Conservation (phyloP, 441 rosid species). For the California macrophylla region DNA sequence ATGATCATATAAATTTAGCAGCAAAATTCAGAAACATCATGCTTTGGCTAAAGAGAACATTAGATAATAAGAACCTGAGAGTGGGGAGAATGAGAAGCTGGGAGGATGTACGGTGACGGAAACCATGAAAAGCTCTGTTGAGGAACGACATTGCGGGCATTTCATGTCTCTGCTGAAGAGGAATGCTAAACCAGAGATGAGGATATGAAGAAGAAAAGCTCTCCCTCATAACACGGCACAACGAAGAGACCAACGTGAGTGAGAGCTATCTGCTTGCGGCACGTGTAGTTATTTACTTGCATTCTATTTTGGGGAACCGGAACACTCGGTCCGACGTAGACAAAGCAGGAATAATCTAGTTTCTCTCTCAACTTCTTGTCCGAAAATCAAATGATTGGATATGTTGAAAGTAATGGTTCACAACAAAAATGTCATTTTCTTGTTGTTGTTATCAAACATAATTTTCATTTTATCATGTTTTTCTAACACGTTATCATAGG, state of each 20-base stretch:
- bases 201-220: neutral
- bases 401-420: too few relatives aligned
- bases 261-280: neutral
- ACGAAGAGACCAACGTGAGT: too few relatives aligned
- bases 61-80: neutral
- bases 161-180: neutral
- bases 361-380: too few relatives aligned
- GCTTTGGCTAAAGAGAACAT: neutral
- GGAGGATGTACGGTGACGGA: neutral
- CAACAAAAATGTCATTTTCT: too few relatives aligned
- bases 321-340: too few relatives aligned
- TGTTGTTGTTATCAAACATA: too few relatives aligned
- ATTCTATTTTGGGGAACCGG: too few relatives aligned
- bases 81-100: constrained; percentile 1
- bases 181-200: neutral
- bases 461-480: too few relatives aligned
- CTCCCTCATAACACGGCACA: neutral
- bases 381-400: too few relatives aligned
- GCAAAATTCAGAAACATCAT: neutral
- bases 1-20: neutral
- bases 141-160: neutral
- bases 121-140: neutral
- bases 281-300: neutral
- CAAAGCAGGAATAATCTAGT: too few relatives aligned
- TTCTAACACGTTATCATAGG: too few relatives aligned